Percentiles rank a stretch among this genome's conserved stretches.
These are phyloP conservation scores for Aegilops longissima DNA, from an alignment of 176 grass and related monocot genomes.

Conservation along the genomic window DNA sequence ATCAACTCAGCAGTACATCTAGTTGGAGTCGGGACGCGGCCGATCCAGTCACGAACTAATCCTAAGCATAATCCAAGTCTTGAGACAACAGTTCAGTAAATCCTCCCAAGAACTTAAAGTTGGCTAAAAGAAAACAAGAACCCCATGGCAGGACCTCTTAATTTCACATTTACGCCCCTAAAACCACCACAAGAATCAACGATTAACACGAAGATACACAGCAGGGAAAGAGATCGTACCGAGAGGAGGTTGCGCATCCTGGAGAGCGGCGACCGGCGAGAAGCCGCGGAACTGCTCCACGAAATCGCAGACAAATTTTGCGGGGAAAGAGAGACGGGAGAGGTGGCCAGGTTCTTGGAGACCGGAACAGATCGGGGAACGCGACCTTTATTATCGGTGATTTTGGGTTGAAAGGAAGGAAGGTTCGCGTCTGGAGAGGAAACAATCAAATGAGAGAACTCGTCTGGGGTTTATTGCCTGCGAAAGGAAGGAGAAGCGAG, in stretches of 20 bases:
- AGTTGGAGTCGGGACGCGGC: neutral
- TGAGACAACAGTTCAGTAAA: neutral
- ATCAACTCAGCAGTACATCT: neutral
- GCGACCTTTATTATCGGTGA: neutral
- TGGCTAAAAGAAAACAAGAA: neutral
- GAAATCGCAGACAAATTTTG: neutral
- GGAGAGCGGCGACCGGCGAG: neutral
- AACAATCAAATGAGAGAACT: neutral
- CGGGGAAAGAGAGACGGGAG: neutral
- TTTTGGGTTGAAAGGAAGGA: neutral
- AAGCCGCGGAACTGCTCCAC: neutral
- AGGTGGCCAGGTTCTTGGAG: neutral
- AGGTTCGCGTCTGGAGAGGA: neutral
- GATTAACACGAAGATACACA: neutral
- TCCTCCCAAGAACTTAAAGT: neutral
- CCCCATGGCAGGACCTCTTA: neutral
- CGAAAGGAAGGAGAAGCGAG: neutral
- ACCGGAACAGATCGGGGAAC: neutral
- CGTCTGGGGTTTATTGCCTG: slow-evolving; percentile 28
- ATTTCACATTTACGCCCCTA: neutral
- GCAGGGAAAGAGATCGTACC: slow-evolving; percentile 18
- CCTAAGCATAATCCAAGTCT: neutral
- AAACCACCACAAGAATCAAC: neutral
- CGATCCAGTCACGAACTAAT: neutral
- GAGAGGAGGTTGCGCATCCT: slow-evolving; percentile 59